Conservation (phyloP, 805 yeast species). For the Hanseniaspora clermontiae region DNA sequence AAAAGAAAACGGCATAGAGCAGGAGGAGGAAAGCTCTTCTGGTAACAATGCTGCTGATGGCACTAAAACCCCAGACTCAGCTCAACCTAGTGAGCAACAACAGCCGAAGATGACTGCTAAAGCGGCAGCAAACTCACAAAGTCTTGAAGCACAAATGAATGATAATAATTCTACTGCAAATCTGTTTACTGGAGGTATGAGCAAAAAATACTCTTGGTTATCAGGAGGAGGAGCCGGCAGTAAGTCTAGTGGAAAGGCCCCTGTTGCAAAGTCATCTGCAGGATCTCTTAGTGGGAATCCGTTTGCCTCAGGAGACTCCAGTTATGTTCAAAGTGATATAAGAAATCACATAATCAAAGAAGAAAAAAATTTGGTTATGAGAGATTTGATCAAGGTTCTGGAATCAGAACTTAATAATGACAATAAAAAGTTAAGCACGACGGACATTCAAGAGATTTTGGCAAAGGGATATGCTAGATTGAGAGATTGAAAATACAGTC, state of each 20-base stretch:
- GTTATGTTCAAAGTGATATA: constrained; percentile 3
- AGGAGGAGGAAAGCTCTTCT: not conserved
- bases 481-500: not conserved
- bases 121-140: not conserved
- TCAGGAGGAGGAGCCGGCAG: constrained; percentile 1
- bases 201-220: constrained; percentile 13
- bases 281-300: not conserved
- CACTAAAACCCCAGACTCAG: not conserved
- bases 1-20: constrained; percentile 10
- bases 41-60: not conserved
- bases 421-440: not conserved
- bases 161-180: constrained; percentile 14
- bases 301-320: not conserved
- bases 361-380: constrained; percentile 12
- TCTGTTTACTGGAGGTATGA: constrained; percentile 13
- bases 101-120: not conserved
- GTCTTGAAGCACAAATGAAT: not conserved
- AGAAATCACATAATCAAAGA: constrained; percentile 12
- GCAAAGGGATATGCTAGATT: constrained; percentile 11
- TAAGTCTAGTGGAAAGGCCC: not conserved
- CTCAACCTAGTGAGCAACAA: not conserved
- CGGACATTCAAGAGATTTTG: constrained; percentile 9
- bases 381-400: constrained; percentile 10
- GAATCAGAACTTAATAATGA: constrained; percentile 3
- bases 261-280: not conserved